Base-by-base conservation (phyloP, 768 basidiomycete species). In the Hericium erinaceus region DNA sequence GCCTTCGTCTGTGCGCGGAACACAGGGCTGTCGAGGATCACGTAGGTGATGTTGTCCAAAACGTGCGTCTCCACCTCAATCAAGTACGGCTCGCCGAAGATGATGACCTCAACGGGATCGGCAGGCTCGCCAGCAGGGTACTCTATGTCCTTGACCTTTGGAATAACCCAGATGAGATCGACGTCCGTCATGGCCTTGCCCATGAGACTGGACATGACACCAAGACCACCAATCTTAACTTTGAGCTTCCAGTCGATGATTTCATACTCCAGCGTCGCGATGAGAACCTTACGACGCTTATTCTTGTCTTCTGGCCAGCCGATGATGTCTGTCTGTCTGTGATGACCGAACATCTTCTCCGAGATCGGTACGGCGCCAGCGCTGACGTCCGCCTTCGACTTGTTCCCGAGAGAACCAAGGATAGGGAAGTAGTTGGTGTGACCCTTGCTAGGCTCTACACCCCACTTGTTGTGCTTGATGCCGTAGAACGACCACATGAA, bases 401-500 rank as follows among this genome's bases (percentile, higher is more conserved):
- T 88, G 70, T 79, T 78, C 37, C 79, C 77, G 2, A 84, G 64
- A 39, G 70, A 71, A 44, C 87, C 87, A 44, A 95, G 77, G 66
- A 95, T 94, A 22, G 93, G 93, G 78, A 95, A 85, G 72, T 97
- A 97, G 66, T 80, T 88, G 64, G 77, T 83, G 62, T 80, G 77
- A 40, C 74, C 78, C 68, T 87, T 87, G 64, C 78, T 75, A n/a
- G 81, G 78, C 72, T 87, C 83, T 64, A 87, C 83, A 72, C 94
- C 94, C 73, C 85, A 95, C 70, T 85, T 85, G 72, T 97, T 97
- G 76, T 93, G 86, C 68, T 82, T 92, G 75, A 97, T 95, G 33
- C 92, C 92, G 66, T 97, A 97, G 80, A 97, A 97, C 6, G 87
- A 85, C 85, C 89, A 93, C 84, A 93, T 89, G 81, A 97, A 97